phyloP scores from a whole-genome alignment of 129 eudicot genomes.

The Smallanthus sonchifolius region DNA sequence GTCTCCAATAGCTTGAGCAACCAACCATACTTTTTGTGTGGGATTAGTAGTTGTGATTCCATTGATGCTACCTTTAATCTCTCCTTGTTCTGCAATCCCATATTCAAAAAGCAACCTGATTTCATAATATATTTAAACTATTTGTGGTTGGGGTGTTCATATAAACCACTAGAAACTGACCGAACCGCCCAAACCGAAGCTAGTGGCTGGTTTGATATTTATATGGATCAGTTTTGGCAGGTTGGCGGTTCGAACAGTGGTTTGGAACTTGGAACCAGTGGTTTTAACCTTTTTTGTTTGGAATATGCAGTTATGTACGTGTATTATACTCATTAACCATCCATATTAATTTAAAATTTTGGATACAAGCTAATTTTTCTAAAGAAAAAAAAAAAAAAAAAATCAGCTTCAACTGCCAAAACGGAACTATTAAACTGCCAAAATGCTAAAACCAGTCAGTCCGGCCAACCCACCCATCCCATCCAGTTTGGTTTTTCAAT shows the following conservation, averaged over 20 bases:
- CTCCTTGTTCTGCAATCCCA: constrained; percentile 52
- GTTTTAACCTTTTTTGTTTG: background rate
- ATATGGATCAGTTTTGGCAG: background rate
- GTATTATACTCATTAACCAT: background rate
- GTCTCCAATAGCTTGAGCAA: constrained; percentile 77
- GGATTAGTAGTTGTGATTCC: constrained; percentile 56
- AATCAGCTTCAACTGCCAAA: background rate
- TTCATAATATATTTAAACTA: background rate
- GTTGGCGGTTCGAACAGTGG: background rate
- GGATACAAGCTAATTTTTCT: background rate
- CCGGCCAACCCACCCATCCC: background rate
- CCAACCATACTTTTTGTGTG: constrained; percentile 64
- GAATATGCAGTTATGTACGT: background rate
- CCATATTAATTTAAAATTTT: background rate
- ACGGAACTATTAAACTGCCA: background rate
- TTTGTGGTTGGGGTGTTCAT: background rate
- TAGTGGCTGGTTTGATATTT: background rate
- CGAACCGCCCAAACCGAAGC: background rate
- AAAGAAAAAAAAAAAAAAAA: background rate
- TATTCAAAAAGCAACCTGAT: constrained; percentile 3
- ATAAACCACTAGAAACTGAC: background rate
- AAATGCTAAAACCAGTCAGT: background rate
- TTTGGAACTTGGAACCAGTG: background rate
- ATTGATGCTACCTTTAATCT: constrained; percentile 53
- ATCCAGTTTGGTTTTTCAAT: background rate